These are phyloP conservation scores for Picochlorum sp. DNA, from an alignment of 139 green algal species.

Conservation along the genomic window DNA sequence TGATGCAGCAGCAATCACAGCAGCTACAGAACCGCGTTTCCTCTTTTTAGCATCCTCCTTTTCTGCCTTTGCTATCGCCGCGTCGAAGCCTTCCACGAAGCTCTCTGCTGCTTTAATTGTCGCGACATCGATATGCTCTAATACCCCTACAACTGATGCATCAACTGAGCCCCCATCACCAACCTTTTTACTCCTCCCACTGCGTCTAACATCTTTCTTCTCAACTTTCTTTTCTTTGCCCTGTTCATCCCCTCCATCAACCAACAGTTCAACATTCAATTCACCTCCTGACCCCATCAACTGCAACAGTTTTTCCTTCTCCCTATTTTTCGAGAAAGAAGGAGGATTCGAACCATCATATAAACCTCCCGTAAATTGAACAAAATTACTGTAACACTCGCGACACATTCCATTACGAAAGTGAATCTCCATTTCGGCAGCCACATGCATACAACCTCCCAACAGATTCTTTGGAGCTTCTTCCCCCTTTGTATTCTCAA, in stretches of 20 bases:
- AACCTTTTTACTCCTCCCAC: not conserved
- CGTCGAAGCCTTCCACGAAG: not conserved
- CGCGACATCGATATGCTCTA: not conserved
- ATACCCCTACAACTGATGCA: not conserved
- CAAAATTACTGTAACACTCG: constrained; percentile 43
- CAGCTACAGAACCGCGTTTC: not conserved
- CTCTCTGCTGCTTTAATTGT: not conserved
- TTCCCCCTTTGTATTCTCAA: not conserved
- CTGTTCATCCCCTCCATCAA: not conserved
- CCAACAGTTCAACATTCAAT: not conserved
- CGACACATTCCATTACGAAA: constrained; percentile 45
- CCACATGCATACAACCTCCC: constrained; percentile 7
- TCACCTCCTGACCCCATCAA: not conserved
- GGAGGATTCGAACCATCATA: constrained; percentile 43
- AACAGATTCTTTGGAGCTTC: not conserved
- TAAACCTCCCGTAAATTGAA: constrained; percentile 37
- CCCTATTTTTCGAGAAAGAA: constrained; percentile 27
- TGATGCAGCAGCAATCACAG: not conserved
- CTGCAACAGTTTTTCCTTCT: not conserved
- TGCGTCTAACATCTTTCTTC: not conserved
- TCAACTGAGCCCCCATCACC: not conserved
- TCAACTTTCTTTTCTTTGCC: not conserved
- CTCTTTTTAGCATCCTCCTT: not conserved
- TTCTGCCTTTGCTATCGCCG: constrained; percentile 1
- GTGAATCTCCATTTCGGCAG: not conserved